Evolutionary conservation across 345 rosid genomes (phyloP), one percentile per base, ranked within the genome.

Genomic region (Noccaea caerulescens): DNA sequence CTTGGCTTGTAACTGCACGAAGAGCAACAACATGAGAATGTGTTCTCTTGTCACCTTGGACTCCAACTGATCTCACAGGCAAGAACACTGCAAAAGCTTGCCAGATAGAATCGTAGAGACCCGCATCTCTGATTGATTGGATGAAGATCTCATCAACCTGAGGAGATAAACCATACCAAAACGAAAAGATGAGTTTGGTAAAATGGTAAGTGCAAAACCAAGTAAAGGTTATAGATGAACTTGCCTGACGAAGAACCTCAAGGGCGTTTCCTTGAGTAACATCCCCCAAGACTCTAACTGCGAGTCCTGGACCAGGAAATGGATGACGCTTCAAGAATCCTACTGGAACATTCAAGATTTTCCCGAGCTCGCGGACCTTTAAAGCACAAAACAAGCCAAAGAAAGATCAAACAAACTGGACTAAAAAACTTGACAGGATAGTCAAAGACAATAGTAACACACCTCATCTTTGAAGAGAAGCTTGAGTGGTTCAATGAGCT

Each of bases 11-110:
- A 60, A 95, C 99, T 41, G 99, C 99, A 46, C 99, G 84, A 39
- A 95, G 95, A 82, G 98, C 97, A 80, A 95, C 98, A 10, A 95
- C 98, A 81, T 95, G 88, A 72, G 99, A 90, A 81, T 95, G 98
- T 8, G 99, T 92, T 80, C 99, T 87, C 83, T 95, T 96, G 86
- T 95, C 98, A 2, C 99, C 99, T 83, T 92, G 98, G 75, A 95
- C 97, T 79, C 98, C 99, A 69, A 92, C 99, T 13, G 97, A 89
- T 77, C 90, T 85, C 64, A 95, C 81, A 16, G 99, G 99, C 77
- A 95, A 82, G 83, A 92, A 92, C 61, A 95, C 99, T 14, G 97
- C 98, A 55, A 92, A 95, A 70, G 99, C 99, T 87, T 95, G 99
- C 98, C 99, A 95, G 68, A 95, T 95, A 8, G 68, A 72, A 82